Evolutionary conservation across 805 yeast genomes (phyloP).

Genomic region (Saccharomycopsis sp.): DNA sequence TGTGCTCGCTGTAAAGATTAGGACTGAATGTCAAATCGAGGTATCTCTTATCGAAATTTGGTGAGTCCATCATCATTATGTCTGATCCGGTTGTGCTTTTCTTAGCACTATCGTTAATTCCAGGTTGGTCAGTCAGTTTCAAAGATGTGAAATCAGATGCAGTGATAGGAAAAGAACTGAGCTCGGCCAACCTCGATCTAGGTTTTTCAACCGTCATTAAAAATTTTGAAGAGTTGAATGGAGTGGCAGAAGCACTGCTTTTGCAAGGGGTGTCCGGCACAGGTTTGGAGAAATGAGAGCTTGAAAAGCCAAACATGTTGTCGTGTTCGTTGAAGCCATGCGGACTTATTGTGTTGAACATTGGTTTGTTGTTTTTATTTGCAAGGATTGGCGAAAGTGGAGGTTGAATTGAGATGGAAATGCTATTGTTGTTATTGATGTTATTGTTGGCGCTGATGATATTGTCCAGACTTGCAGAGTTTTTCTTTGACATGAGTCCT

Average conservation of each 20-base stretch:
- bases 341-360: too few relatives aligned
- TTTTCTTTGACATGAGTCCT: constrained; percentile 57
- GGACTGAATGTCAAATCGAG: constrained; percentile 13
- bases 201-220: constrained; percentile 15
- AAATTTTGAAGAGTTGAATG: not conserved
- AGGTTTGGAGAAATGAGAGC: constrained; percentile 2
- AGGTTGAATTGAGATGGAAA: too few relatives aligned
- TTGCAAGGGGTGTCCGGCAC: constrained; percentile 21
- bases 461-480: too few relatives aligned
- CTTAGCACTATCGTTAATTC: constrained; percentile 2
- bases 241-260: not conserved
- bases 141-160: too few relatives aligned
- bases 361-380: too few relatives aligned
- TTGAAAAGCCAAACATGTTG: too few relatives aligned
- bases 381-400: too few relatives aligned
- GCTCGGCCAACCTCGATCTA: constrained; percentile 7
- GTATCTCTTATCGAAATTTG: constrained; percentile 13
- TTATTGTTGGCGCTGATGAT: too few relatives aligned
- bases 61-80: constrained; percentile 13
- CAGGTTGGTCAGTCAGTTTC: too few relatives aligned
- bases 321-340: too few relatives aligned
- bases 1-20: not conserved
- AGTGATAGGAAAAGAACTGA: too few relatives aligned
- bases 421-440: too few relatives aligned
- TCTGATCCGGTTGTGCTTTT: not conserved